Base-by-base conservation (phyloP, 257 asterid genomes). In the Solanum pimpinellifolium region DNA sequence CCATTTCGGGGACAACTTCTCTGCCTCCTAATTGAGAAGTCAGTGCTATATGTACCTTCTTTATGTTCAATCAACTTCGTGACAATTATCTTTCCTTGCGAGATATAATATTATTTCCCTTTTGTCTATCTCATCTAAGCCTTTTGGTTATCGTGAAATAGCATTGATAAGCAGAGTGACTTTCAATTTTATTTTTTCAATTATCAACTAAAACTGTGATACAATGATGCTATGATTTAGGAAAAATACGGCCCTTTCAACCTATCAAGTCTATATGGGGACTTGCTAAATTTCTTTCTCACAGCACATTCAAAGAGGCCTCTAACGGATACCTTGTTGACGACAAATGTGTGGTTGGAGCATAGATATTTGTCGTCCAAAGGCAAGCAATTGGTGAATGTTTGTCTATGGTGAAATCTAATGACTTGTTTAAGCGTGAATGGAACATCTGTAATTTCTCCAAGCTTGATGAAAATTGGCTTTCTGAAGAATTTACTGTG, bases 291-390 rank as follows among this genome's bases (percentile, higher is more conserved):
- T 25, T 91, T 42, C 27, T 90, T 15, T 52, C 88, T 0, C 86
- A 65, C 46, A 21, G 56, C 5, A 62, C 9, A 27, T 66, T 90
- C 68, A 78, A 2, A 7, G 86, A 87, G n/a, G 78, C 88, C 42
- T 60, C 84, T 6, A 90, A 83, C 0, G 89, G 91, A 7, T 88
- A 69, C 41, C 16, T 73, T 33, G 29, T 72, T 72, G 27, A 73
- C 0, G 29, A 73, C 16, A 73, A 73, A 73, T 35, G 80, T 35
- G 88, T 88, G 23, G 69, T 90, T 75, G 92, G 92, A 14, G 88
- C 85, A 9, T 77, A 75, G 39, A 42, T 59, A 14, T 60, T 75
- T 6, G 33, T 75, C 4, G 2, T 86, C 25, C 77, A 81, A 25
- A 80, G 52, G 23, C 46, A 65, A 60, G 83, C 85, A 13, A 25